Evolutionary conservation across 2,329 filamentous ascomycete genomes (phyloP).

Genomic region (Sporothrix brasiliensis): DNA sequence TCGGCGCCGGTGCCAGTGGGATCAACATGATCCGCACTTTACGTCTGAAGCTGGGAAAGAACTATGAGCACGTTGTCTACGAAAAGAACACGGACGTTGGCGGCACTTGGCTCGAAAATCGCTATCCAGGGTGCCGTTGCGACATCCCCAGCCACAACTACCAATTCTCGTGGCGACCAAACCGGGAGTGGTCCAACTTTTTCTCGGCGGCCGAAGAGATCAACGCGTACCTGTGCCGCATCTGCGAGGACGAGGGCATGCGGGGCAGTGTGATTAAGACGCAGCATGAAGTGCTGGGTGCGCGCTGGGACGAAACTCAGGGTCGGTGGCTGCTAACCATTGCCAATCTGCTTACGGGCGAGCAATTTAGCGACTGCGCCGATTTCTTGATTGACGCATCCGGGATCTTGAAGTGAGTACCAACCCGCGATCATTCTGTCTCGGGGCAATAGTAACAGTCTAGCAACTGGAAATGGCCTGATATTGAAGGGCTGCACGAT

Average conservation of each 20-base stretch:
- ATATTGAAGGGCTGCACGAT: constrained; percentile 49
- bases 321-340: constrained; percentile 51
- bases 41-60: constrained; percentile 44
- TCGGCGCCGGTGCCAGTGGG: constrained; percentile 47
- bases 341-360: constrained; percentile 45
- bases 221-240: constrained; percentile 53
- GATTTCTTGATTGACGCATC: constrained; percentile 55
- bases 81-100: constrained; percentile 61
- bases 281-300: constrained; percentile 48
- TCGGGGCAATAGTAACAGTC: not conserved
- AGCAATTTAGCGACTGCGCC: constrained; percentile 50
- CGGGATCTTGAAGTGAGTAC: constrained; percentile 56
- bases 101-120: constrained; percentile 63
- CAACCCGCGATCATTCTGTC: too few species aligned
- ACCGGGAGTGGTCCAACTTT: constrained; percentile 62
- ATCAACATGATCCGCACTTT: constrained; percentile 51
- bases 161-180: constrained; percentile 63
- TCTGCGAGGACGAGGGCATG: constrained; percentile 53
- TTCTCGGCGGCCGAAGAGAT: constrained; percentile 61
- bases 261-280: constrained; percentile 48
- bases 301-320: constrained; percentile 50
- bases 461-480: constrained; percentile 58
- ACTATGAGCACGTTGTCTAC: constrained; percentile 55
- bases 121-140: constrained; percentile 60
- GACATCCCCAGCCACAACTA: constrained; percentile 64